Evolutionary conservation across 495 filamentous ascomycete species (phyloP).

Genomic region (Penicillium maclennaniae): DNA sequence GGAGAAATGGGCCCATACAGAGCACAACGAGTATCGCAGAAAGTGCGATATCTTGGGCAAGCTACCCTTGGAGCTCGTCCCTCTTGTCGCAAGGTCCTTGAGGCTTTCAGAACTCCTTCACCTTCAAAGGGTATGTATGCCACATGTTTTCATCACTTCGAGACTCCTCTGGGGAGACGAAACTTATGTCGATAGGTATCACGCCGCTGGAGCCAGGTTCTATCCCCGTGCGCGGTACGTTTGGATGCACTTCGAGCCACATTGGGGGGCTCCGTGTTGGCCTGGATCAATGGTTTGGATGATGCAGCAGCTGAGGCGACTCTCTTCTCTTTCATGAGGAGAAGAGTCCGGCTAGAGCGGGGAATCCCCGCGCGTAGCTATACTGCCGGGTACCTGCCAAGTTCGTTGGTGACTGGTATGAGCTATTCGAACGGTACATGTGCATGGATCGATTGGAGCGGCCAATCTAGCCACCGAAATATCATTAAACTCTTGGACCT

Average conservation of each 20-base stretch:
- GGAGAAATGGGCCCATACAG: too few species aligned
- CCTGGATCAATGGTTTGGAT: neutral
- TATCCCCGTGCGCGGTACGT: conserved; percentile 22
- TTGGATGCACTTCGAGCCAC: conserved; percentile 10
- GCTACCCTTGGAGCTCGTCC: too few species aligned
- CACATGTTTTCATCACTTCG: too few species aligned
- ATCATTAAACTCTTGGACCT: conserved; percentile 11
- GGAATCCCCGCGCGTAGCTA: conserved; percentile 9
- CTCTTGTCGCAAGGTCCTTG: too few species aligned
- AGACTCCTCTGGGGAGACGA: neutral
- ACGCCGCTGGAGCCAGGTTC: conserved; percentile 26
- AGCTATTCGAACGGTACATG: conserved; percentile 24
- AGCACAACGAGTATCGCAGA: too few species aligned
- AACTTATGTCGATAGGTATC: conserved; percentile 24
- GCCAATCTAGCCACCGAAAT: neutral
- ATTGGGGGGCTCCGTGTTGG: conserved; percentile 4
- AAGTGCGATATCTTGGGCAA: too few species aligned
- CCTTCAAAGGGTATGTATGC: too few species aligned
- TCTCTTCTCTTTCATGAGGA: conserved; percentile 8
- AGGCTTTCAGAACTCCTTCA: too few species aligned
- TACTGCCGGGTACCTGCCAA: neutral
- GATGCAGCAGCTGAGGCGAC: neutral
- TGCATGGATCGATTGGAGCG: conserved; percentile 20
- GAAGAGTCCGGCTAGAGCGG: conserved; percentile 16
- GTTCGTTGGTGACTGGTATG: neutral